phyloP scores from a whole-genome alignment of 306 rosid genomes.

The Potentilla sterilis region DNA sequence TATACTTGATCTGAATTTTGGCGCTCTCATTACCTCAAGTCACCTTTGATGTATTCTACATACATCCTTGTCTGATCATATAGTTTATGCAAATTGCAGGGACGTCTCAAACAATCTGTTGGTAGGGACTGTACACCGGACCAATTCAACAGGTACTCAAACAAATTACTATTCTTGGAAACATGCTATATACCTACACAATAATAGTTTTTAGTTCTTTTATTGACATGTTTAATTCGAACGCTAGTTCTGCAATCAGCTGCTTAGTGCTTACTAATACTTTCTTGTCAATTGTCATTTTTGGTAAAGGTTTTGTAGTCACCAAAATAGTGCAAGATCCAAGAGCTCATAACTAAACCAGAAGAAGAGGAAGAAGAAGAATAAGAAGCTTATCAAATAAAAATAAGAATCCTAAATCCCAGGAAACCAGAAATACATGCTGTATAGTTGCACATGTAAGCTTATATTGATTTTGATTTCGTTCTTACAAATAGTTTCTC shows the following conservation, averaged over 20 bases:
- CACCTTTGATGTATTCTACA: not conserved
- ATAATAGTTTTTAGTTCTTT: not conserved
- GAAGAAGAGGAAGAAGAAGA: not conserved
- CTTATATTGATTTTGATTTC: not conserved
- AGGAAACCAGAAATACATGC: not conserved
- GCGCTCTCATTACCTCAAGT: not conserved
- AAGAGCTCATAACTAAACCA: slow-evolving; percentile 6
- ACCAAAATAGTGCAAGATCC: slow-evolving; percentile 23
- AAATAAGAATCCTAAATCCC: not conserved
- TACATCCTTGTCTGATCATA: not conserved
- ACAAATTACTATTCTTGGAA: not conserved
- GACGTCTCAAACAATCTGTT: slow-evolving; percentile 17
- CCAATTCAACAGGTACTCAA: slow-evolving; percentile 9
- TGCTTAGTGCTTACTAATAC: not conserved
- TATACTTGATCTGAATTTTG: not conserved
- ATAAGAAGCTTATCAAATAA: not conserved
- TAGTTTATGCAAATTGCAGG: not conserved
- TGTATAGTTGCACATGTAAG: not conserved
- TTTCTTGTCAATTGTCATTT: not conserved
- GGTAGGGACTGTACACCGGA: not conserved
- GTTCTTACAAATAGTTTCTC: not conserved
- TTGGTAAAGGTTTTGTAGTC: slow-evolving; percentile 2
- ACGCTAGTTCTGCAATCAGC: not conserved
- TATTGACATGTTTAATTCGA: not conserved
- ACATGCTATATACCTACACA: not conserved